A percentile compares a stretch with the other conserved stretches of the same genome.
Evolutionary conservation across 495 filamentous ascomycete genomes (phyloP).

Genomic region (Xylaria telfairii): DNA sequence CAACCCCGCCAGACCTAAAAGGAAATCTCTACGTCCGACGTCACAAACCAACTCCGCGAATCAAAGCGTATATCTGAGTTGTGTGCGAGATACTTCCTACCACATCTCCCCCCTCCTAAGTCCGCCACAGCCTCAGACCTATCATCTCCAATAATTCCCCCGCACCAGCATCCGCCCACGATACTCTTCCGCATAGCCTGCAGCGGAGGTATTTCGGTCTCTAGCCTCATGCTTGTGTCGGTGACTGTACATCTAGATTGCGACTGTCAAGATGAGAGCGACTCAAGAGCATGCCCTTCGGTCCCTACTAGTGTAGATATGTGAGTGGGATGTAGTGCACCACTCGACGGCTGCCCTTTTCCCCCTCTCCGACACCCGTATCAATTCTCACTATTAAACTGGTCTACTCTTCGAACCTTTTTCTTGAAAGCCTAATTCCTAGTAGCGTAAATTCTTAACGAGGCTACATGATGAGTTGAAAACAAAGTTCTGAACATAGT

Average conservation of each 20-base stretch:
- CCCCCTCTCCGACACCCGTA: neutral
- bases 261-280: neutral
- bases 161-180: neutral
- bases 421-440: neutral
- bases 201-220: neutral
- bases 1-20: neutral
- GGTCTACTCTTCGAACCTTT: neutral
- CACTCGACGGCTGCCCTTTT: neutral
- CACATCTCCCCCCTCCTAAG: neutral
- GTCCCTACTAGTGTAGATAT: neutral
- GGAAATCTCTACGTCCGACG: neutral
- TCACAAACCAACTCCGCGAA: neutral
- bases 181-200: neutral
- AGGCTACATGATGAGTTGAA: neutral
- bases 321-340: neutral
- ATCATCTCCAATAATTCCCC: neutral
- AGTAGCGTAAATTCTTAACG: neutral
- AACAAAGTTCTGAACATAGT: neutral
- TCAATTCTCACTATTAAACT: neutral
- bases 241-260: too few relatives aligned
- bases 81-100: neutral
- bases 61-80: neutral
- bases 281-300: neutral
- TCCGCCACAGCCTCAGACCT: neutral
- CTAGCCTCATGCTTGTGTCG: neutral